Conservation (phyloP, 495 filamentous ascomycete genomes). For the Aspergillus hancockii region DNA sequence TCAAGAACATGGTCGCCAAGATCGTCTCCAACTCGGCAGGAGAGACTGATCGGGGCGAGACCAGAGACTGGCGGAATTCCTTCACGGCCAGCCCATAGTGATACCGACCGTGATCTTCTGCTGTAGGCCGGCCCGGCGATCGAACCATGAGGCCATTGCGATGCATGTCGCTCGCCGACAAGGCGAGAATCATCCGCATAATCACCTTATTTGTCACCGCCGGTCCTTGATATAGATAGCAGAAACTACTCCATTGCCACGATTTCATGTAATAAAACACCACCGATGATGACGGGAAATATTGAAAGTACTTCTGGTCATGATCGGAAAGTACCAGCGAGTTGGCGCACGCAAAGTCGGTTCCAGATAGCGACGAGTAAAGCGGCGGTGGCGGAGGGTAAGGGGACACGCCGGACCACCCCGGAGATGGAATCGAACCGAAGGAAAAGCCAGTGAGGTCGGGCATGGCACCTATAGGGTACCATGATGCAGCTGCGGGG, state of each 20-base stretch:
- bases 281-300: constrained; percentile 43
- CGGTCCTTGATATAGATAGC: constrained; percentile 42
- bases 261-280: constrained; percentile 47
- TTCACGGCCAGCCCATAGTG: constrained; percentile 45
- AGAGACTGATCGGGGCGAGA: constrained; percentile 33
- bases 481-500: constrained; percentile 2
- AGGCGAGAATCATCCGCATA: constrained; percentile 46
- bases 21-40: constrained; percentile 37
- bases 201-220: constrained; percentile 41
- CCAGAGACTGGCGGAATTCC: constrained; percentile 44
- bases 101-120: constrained; percentile 41
- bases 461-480: background rate
- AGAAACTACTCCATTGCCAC: constrained; percentile 45
- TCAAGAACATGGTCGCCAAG: constrained; percentile 45
- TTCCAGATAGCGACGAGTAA: constrained; percentile 28
- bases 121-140: constrained; percentile 34
- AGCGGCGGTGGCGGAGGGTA: constrained; percentile 19
- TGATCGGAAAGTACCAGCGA: constrained; percentile 37
- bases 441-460: constrained; percentile 13
- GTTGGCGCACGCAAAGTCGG: constrained; percentile 36
- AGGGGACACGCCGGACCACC: constrained; percentile 10
- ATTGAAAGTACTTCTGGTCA: constrained; percentile 44
- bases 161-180: constrained; percentile 46
- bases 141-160: constrained; percentile 33
- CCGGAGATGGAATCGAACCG: constrained; percentile 8